These are phyloP conservation scores for Fusarium proliferatum DNA, from an alignment of 2,329 filamentous ascomycete species.

Conservation along the genomic window DNA sequence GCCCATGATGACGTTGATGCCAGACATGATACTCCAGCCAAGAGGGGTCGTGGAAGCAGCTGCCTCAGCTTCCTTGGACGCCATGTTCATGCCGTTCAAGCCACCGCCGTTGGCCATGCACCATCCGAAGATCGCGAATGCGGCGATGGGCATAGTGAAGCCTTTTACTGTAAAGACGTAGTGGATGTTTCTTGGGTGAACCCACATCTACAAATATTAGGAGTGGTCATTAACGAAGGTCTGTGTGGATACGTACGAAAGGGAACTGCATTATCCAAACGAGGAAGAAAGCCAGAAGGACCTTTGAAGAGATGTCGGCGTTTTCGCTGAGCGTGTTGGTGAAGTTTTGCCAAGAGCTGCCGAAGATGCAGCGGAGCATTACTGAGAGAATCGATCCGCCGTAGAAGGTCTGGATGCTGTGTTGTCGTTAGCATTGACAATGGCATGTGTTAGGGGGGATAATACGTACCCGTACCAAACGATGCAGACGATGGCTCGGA, in stretches of 20 bases:
- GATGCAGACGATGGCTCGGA: neutral
- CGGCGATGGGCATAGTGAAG: neutral
- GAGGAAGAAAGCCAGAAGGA: neutral
- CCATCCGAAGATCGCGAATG: neutral
- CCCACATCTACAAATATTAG: neutral
- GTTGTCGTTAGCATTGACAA: neutral
- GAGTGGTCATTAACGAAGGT: rapidly evolving
- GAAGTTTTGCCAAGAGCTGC: neutral
- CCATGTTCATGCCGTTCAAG: neutral
- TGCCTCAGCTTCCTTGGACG: neutral
- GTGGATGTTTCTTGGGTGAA: neutral
- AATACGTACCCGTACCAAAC: neutral
- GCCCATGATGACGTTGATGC: neutral
- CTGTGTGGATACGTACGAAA: rapidly evolving
- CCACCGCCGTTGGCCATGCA: neutral
- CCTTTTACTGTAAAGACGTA: neutral
- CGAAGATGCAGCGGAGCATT: neutral
- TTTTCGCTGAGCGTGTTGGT: neutral
- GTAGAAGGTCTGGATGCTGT: neutral
- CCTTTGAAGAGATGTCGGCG: neutral
- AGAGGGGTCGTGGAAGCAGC: neutral
- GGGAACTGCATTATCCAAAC: neutral
- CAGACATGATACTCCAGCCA: neutral
- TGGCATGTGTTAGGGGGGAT: rapidly evolving
- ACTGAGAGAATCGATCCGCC: neutral